Evolutionary conservation across 345 rosid species (phyloP).

Genomic region (Rhodamnia argentea): DNA sequence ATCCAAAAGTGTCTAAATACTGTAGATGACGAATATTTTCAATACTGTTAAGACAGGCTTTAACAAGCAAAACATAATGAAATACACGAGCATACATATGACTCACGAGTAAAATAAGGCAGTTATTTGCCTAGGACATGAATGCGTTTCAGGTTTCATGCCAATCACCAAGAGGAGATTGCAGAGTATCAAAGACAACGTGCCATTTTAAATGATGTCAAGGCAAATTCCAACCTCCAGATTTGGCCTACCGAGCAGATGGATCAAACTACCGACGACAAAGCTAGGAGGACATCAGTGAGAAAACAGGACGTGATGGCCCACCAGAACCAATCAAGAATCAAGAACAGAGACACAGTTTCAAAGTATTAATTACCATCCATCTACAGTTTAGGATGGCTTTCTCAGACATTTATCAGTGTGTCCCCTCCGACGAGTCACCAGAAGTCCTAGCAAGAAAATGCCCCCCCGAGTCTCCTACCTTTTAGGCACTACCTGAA

Average conservation of each 20-base stretch:
- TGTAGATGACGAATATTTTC: not conserved
- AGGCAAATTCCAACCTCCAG: not conserved
- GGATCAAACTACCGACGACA: not conserved
- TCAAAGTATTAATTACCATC: not conserved
- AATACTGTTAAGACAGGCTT: not conserved
- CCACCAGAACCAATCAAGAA: not conserved
- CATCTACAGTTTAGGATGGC: not conserved
- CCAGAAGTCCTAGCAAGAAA: not conserved
- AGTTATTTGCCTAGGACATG: not conserved
- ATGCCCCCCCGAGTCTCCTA: not conserved
- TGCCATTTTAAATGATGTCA: not conserved
- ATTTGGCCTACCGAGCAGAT: not conserved
- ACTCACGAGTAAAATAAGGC: not conserved
- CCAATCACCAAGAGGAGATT: not conserved
- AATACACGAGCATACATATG: not conserved
- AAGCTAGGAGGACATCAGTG: not conserved
- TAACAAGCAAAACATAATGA: not conserved
- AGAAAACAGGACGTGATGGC: not conserved
- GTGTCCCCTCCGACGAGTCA: not conserved
- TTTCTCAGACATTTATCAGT: not conserved
- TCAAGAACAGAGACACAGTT: not conserved
- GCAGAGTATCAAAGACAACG: not conserved
- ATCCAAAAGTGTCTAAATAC: not conserved
- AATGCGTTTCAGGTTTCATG: not conserved
- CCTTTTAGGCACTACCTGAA: conserved; percentile 29